phyloP scores from a whole-genome alignment of 495 filamentous ascomycete genomes.

The Lasiosphaeriaceae sp. region DNA sequence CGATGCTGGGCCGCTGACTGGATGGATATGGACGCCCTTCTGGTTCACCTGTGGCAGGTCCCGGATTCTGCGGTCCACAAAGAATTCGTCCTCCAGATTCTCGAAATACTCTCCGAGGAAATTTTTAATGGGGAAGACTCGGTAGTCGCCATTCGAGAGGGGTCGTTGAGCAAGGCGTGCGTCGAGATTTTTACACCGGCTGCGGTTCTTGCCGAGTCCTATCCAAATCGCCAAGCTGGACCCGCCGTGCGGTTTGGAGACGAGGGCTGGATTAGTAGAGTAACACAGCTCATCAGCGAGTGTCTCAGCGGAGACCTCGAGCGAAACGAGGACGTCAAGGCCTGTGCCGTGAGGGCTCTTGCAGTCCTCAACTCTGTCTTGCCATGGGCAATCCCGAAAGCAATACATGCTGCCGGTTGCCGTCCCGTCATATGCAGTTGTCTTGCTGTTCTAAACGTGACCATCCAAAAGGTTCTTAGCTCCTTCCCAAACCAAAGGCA shows the following conservation, averaged over 20 bases:
- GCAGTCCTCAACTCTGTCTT: constrained; percentile 70
- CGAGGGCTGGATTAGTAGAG: constrained; percentile 82
- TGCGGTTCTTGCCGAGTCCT: constrained; percentile 65
- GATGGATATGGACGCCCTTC: constrained; percentile 85
- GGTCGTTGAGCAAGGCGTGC: constrained; percentile 77
- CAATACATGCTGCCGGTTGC: constrained; percentile 64
- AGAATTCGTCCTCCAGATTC: constrained; percentile 72
- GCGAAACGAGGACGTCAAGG: constrained; percentile 59
- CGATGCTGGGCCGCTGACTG: constrained; percentile 86
- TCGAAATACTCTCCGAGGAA: constrained; percentile 94
- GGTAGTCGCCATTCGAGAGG: constrained; percentile 74
- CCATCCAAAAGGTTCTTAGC: constrained; percentile 51
- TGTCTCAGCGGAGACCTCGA: constrained; percentile 64
- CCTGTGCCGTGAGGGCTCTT: constrained; percentile 69
- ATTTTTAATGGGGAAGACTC: constrained; percentile 88
- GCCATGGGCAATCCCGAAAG: constrained; percentile 80
- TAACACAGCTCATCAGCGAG: constrained; percentile 67
- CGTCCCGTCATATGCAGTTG: constrained; percentile 70
- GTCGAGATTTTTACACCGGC: constrained; percentile 89
- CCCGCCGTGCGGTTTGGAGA: constrained; percentile 65
- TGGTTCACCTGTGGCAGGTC: constrained; percentile 74
- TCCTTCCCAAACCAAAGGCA: not conserved
- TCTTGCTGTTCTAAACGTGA: constrained; percentile 66
- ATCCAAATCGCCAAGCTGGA: constrained; percentile 59
- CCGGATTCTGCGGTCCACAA: constrained; percentile 64